These are phyloP conservation scores for Aquilaria yunnanensis DNA, from an alignment of 345 rosid genomes.

Conservation along the genomic window DNA sequence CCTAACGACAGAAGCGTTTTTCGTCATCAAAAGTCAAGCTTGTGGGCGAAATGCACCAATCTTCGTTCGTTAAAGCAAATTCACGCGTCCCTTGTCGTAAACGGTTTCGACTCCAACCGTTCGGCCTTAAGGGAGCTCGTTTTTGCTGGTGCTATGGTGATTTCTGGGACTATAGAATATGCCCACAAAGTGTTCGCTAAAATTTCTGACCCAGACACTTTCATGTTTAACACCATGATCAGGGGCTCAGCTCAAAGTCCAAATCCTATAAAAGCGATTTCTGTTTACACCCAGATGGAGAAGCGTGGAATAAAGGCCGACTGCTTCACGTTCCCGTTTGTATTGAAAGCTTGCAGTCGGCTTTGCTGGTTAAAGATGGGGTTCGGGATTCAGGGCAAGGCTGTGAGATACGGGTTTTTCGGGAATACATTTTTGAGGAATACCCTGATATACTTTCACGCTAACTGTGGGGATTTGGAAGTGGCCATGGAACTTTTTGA, in stretches of 20 bases:
- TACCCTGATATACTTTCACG: conserved; percentile 54
- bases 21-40: conserved; percentile 28
- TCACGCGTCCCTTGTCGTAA: conserved; percentile 33
- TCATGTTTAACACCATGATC: conserved; percentile 55
- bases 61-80: conserved; percentile 42
- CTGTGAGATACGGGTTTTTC: conserved; percentile 43
- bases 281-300: conserved; percentile 48
- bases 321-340: conserved; percentile 32
- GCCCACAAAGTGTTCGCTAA: conserved; percentile 56
- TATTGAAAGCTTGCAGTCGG: conserved; percentile 31
- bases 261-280: conserved; percentile 30
- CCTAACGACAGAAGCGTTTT: conserved; percentile 32
- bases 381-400: conserved; percentile 54
- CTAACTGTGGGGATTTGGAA: conserved; percentile 56
- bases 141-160: conserved; percentile 25
- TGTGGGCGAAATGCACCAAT: conserved; percentile 47
- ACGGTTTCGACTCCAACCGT: conserved; percentile 39
- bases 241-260: conserved; percentile 54
- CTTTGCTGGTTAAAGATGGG: conserved; percentile 46
- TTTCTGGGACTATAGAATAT: conserved; percentile 40
- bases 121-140: conserved; percentile 43
- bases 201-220: conserved; percentile 46
- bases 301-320: conserved; percentile 33
- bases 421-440: conserved; percentile 50
- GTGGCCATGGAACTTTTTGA: conserved; percentile 48